phyloP scores from a whole-genome alignment of 495 filamentous ascomycete species.

The Rusavskia elegans region DNA sequence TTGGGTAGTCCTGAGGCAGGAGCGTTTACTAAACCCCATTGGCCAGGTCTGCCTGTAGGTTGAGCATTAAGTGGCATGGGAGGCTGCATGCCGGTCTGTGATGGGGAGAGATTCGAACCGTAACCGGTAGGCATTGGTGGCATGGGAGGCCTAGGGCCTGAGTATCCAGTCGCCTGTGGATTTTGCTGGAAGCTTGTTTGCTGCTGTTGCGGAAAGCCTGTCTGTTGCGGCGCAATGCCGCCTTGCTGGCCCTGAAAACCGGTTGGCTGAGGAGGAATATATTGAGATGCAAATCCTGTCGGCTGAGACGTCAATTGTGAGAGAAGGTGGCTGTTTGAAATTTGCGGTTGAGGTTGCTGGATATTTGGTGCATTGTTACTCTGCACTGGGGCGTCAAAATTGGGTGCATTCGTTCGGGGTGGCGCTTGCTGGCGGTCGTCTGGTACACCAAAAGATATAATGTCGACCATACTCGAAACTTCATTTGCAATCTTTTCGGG shows the following conservation, averaged over 20 bases:
- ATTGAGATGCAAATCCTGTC: constrained; percentile 54
- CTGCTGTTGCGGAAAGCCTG: constrained; percentile 24
- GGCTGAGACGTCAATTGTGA: constrained; percentile 58
- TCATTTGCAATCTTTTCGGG: constrained; percentile 87
- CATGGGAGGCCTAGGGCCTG: constrained; percentile 73
- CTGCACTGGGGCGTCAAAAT: constrained; percentile 49
- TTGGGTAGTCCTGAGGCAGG: constrained; percentile 82
- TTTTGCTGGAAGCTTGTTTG: constrained; percentile 34
- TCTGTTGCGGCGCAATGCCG: constrained; percentile 33
- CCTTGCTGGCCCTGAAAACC: constrained; percentile 42
- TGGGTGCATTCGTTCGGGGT: constrained; percentile 54
- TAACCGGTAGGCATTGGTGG: constrained; percentile 89
- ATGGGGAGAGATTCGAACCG: constrained; percentile 46
- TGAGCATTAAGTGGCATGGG: constrained; percentile 60
- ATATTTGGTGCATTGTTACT: constrained; percentile 56
- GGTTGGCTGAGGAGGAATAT: constrained; percentile 24
- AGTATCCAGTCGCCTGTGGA: constrained; percentile 47
- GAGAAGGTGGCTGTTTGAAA: constrained; percentile 62
- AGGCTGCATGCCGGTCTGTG: constrained; percentile 38
- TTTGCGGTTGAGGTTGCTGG: constrained; percentile 69
- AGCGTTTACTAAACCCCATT: constrained; percentile 96
- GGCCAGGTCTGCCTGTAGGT: constrained; percentile 89
- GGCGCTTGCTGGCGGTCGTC: constrained; percentile 48
- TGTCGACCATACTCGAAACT: constrained; percentile 98
- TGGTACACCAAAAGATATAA: constrained; percentile 86